Conservation (phyloP, 345 rosid species). For the Theobroma cacao region DNA sequence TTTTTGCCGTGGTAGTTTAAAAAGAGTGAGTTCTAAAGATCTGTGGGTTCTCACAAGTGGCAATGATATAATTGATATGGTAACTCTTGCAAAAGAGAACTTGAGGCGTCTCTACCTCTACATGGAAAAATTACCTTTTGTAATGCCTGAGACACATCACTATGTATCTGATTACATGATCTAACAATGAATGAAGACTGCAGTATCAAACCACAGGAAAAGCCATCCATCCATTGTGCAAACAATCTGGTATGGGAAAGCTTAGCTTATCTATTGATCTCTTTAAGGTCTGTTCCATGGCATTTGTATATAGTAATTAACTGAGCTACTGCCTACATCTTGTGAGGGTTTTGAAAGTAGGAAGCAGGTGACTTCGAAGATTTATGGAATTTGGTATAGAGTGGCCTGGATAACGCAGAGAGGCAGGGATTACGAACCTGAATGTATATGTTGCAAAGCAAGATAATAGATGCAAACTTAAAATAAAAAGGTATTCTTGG, state of each 20-base stretch:
- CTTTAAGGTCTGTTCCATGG: constrained; percentile 1
- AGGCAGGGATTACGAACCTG: background rate
- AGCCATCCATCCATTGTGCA: constrained; percentile 22
- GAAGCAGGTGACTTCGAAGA: background rate
- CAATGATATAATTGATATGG: constrained; percentile 38
- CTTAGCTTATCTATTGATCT: constrained; percentile 10
- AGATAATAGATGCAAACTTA: constrained; percentile 6
- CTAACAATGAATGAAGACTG: constrained; percentile 26
- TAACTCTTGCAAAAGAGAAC: constrained; percentile 51
- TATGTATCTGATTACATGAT: constrained; percentile 60
- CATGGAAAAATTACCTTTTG: constrained; percentile 44
- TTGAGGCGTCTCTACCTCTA: constrained; percentile 51
- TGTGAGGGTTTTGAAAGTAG: background rate
- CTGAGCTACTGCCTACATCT: background rate
- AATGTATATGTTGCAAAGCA: constrained; percentile 1
- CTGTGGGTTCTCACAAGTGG: constrained; percentile 53
- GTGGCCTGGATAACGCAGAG: background rate
- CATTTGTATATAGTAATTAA: constrained; percentile 26
- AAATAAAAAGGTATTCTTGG: constrained; percentile 9
- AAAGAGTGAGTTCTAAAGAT: constrained; percentile 49
- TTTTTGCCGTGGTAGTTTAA: constrained; percentile 61
- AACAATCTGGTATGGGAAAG: constrained; percentile 13
- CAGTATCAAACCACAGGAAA: background rate
- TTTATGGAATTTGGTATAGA: background rate
- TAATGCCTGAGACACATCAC: constrained; percentile 40